phyloP scores from a whole-genome alignment of 164 flowering plant genomes.

The Stephania yunnanensis region DNA sequence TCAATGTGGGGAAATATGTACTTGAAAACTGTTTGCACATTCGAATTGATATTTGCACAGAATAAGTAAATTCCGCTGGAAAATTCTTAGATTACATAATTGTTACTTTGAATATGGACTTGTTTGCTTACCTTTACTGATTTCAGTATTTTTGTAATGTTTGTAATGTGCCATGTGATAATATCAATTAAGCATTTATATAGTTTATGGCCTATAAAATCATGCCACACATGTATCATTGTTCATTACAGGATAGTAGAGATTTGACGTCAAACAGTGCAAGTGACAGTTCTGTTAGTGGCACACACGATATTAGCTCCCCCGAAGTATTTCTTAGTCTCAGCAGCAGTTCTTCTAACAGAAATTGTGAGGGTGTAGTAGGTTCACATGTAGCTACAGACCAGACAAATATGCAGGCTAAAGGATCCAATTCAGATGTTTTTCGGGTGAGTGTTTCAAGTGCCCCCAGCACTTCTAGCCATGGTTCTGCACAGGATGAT shows the following conservation, averaged over 20 bases:
- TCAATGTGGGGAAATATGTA: no score
- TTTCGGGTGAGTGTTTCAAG: slow-evolving; percentile 41
- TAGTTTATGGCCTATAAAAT: not conserved
- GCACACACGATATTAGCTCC: slow-evolving; percentile 28
- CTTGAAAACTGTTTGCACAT: no score
- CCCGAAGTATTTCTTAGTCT: slow-evolving; percentile 21
- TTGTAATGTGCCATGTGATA: not conserved
- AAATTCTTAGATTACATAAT: no score
- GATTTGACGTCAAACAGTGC: slow-evolving; percentile 31
- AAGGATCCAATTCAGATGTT: slow-evolving; percentile 33
- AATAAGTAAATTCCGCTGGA: no score
- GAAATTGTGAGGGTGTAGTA: slow-evolving; percentile 14
- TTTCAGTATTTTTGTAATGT: not conserved
- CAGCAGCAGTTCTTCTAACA: slow-evolving; percentile 11
- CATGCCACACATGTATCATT: slow-evolving; percentile 8
- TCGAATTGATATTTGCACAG: no score
- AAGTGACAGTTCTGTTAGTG: slow-evolving; percentile 30
- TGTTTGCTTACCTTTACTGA: not conserved
- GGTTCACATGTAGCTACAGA: slow-evolving; percentile 29
- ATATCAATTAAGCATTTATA: not conserved
- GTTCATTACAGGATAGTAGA: slow-evolving; percentile 27
- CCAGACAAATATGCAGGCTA: slow-evolving; percentile 32
- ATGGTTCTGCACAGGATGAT: slow-evolving; percentile 36
- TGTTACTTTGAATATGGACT: no score
- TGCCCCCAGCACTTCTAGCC: slow-evolving; percentile 39